phyloP scores from a whole-genome alignment of 2,329 filamentous ascomycete genomes.

The Paraphaeosphaeria sporulosa region DNA sequence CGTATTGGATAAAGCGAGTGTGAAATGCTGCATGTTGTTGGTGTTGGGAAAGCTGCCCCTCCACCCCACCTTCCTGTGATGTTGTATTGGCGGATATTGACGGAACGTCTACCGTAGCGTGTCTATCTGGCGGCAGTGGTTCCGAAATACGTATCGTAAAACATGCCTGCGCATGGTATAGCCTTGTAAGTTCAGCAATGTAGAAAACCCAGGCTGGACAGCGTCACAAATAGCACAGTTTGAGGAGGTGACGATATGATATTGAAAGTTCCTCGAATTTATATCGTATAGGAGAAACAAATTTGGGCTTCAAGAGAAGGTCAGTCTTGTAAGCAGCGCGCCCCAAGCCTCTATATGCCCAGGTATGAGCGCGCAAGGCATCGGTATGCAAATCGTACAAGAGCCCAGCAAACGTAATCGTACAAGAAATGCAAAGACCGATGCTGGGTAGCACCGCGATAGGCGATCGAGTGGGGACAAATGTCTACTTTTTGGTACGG shows the following conservation, averaged over 20 bases:
- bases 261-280: not conserved
- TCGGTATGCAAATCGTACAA: not conserved
- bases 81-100: conserved; percentile 3
- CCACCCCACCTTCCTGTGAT: conserved; percentile 5
- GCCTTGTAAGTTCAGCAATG: no score
- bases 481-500: no score
- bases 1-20: not conserved
- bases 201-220: not conserved
- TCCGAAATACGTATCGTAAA: not conserved
- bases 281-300: not conserved
- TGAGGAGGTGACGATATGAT: not conserved
- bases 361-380: not conserved
- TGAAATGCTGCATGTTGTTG: conserved; percentile 1
- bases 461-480: no score
- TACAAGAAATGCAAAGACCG: not conserved
- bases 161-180: not conserved
- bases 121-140: not conserved
- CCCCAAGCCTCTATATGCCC: not conserved
- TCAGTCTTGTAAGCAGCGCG: not conserved
- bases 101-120: conserved; percentile 10
- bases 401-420: not conserved
- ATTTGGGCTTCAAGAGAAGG: not conserved
- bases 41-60: conserved; percentile 1
- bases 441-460: not conserved
- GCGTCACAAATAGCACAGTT: not conserved